Conservation (phyloP, 1,284 basidiomycete genomes). For the Wolfiporia cocos region DNA sequence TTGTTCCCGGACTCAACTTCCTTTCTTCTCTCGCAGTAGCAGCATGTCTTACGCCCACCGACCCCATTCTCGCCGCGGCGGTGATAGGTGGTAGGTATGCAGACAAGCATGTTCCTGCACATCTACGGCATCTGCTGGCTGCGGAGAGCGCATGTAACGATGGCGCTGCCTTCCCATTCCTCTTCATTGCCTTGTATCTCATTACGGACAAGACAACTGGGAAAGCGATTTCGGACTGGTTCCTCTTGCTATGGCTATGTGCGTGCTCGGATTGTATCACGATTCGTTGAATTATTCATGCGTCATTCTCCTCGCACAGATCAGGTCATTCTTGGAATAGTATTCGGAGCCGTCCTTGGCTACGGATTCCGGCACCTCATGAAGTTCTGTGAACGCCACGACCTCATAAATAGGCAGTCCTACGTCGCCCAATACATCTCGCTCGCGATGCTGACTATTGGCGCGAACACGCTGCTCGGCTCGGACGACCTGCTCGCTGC, state of each 20-base stretch:
- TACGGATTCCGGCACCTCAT: conserved; percentile 73
- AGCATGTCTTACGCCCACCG: conserved; percentile 90
- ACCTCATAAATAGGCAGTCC: conserved; percentile 86
- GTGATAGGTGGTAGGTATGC: conserved; percentile 87
- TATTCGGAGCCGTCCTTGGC: conserved; percentile 74
- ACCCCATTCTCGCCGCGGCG: conserved; percentile 73
- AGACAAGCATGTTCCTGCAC: conserved; percentile 74
- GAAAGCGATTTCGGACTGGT: conserved; percentile 71
- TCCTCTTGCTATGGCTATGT: conserved; percentile 80
- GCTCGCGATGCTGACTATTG: conserved; percentile 75
- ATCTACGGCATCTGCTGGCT: conserved; percentile 80
- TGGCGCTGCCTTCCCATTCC: conserved; percentile 89
- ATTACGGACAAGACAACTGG: conserved; percentile 62
- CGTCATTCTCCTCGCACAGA: conserved; percentile 55
- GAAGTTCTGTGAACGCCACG: conserved; percentile 71
- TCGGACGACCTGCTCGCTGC: conserved; percentile 86
- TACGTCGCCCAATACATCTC: conserved; percentile 90
- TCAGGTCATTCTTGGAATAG: conserved; percentile 78
- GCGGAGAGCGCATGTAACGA: conserved; percentile 90
- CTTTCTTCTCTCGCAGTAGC: conserved; percentile 81
- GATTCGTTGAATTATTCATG: neutral
- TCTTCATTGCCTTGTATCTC: conserved; percentile 85
- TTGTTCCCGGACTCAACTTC: conserved; percentile 68
- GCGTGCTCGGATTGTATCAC: conserved; percentile 15
- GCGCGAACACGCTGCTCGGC: conserved; percentile 72